Evolutionary conservation across 768 basidiomycete species (phyloP).

Genomic region (Russula sp.): DNA sequence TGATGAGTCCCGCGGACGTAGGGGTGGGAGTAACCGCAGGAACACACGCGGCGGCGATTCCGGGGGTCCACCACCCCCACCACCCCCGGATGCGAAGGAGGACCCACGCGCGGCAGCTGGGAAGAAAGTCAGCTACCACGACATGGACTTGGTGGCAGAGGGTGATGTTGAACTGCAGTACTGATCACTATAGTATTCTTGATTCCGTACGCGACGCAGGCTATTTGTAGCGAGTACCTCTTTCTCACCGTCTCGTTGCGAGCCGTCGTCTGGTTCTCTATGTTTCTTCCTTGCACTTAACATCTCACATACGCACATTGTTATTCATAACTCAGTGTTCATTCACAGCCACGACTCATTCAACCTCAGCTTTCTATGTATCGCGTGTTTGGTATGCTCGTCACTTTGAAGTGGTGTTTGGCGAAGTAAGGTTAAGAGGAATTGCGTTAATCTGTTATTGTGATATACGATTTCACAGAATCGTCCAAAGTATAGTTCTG

Average conservation of each 20-base stretch:
- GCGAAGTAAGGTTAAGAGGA: slow-evolving; percentile 6
- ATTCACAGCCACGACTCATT: slow-evolving; percentile 21
- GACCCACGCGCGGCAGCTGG: slow-evolving; percentile 90
- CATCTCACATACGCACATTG: slow-evolving; percentile 22
- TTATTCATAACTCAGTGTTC: slow-evolving; percentile 25
- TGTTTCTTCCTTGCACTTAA: slow-evolving; percentile 19
- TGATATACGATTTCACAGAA: slow-evolving; percentile 18
- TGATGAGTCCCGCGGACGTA: slow-evolving; percentile 39
- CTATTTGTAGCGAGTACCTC: not conserved
- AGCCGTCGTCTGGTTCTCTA: slow-evolving; percentile 6
- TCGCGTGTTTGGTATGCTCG: not conserved
- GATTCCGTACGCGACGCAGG: not conserved
- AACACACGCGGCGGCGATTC: slow-evolving; percentile 33
- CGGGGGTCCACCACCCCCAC: slow-evolving; percentile 64
- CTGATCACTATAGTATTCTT: slow-evolving; percentile 29
- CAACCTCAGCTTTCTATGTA: slow-evolving; percentile 8
- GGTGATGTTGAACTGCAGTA: slow-evolving; percentile 46
- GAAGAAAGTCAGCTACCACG: slow-evolving; percentile 89
- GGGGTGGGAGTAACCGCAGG: slow-evolving; percentile 41
- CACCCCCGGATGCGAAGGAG: slow-evolving; percentile 85
- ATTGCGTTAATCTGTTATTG: slow-evolving; percentile 11
- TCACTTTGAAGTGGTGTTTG: slow-evolving; percentile 2
- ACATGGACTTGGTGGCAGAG: slow-evolving; percentile 92
- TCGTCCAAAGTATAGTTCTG: not conserved
- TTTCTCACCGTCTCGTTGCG: slow-evolving; percentile 3